Evolutionary conservation across 2,329 filamentous ascomycete genomes (phyloP).

Genomic region (Magnaporthales sp.): DNA sequence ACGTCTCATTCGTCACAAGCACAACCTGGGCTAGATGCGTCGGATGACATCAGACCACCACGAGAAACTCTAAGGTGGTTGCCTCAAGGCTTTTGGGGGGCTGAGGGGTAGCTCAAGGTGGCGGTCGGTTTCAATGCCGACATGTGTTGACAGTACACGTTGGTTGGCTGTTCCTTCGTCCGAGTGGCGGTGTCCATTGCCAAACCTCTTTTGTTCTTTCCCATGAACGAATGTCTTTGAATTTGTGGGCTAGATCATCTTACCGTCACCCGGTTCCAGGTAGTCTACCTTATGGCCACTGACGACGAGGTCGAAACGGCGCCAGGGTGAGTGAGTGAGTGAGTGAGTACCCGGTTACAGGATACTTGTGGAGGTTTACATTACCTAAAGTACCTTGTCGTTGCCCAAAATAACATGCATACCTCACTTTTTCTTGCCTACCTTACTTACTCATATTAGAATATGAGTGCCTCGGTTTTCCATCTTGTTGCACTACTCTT

Average conservation of each 20-base stretch:
- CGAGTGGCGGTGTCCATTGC: not conserved
- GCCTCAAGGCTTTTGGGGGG: not conserved
- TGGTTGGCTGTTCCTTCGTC: not conserved
- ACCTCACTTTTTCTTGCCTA: not conserved
- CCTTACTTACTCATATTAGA: no score
- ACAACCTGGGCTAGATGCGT: not conserved
- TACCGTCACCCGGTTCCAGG: no score
- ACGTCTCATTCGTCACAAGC: not conserved
- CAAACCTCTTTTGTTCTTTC: not conserved
- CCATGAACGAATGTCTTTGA: not conserved
- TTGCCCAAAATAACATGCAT: not conserved
- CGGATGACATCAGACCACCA: not conserved
- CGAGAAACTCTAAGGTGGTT: not conserved
- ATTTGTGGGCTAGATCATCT: not conserved
- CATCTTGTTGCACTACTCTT: not conserved
- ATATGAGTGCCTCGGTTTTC: not conserved
- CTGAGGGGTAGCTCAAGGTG: not conserved
- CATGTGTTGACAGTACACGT: not conserved
- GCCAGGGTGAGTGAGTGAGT: not conserved
- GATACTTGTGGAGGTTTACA: not conserved
- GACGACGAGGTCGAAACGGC: not conserved
- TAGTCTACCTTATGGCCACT: not conserved
- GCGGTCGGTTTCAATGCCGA: not conserved
- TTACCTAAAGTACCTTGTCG: conserved; percentile 1
- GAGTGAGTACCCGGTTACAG: not conserved